These are phyloP conservation scores for Magnolia changhungtana DNA, from an alignment of 164 flowering plant species.

Conservation along the genomic window DNA sequence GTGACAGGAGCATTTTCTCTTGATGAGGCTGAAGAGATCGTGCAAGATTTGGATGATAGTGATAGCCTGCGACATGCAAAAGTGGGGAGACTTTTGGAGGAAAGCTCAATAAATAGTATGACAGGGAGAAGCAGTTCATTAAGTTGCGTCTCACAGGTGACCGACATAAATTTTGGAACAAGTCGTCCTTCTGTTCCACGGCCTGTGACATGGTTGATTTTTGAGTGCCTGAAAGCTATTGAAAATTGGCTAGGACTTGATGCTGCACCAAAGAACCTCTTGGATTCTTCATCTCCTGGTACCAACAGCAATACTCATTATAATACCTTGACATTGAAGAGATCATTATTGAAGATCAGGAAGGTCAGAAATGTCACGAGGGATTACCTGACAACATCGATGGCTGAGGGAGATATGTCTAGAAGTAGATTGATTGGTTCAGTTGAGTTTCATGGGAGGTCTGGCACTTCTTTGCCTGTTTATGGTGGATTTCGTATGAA, in stretches of 20 bases:
- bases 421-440: constrained; percentile 28
- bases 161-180: constrained; percentile 24
- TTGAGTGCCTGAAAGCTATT: constrained; percentile 69
- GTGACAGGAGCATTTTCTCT: constrained; percentile 68
- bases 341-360: constrained; percentile 43
- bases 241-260: constrained; percentile 63
- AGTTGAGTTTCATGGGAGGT: constrained; percentile 13
- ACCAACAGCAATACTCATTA: not conserved
- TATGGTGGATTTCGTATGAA: not conserved
- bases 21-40: constrained; percentile 29
- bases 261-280: constrained; percentile 25
- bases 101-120: constrained; percentile 57
- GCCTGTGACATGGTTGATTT: constrained; percentile 47
- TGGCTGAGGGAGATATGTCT: not conserved
- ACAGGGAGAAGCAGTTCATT: constrained; percentile 35
- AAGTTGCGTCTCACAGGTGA: constrained; percentile 21
- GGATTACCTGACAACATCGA: constrained; percentile 13
- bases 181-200: constrained; percentile 33
- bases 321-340: constrained; percentile 33
- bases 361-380: constrained; percentile 40
- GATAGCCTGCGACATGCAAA: constrained; percentile 62
- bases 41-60: constrained; percentile 38
- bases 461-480: constrained; percentile 4
- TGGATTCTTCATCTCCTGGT: not conserved
- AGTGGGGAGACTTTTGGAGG: constrained; percentile 75